These are phyloP conservation scores for Hymenoscyphus albidus DNA, from an alignment of 2,329 filamentous ascomycete genomes.

Conservation along the genomic window DNA sequence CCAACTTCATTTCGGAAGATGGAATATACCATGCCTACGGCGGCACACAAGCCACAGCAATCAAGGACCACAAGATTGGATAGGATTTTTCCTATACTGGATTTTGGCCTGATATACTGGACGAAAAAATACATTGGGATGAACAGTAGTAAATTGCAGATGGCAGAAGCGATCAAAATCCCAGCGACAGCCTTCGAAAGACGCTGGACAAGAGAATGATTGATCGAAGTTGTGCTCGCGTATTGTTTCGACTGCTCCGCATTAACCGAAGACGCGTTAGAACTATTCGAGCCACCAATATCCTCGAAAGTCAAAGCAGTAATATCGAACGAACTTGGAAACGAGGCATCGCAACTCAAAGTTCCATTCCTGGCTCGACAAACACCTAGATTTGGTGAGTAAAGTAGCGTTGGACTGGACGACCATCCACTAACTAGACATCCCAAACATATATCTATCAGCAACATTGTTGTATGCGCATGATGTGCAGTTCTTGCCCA, in stretches of 20 bases:
- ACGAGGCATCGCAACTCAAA: background rate
- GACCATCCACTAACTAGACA: constrained; percentile 6
- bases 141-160: background rate
- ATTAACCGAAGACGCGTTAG: background rate
- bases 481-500: constrained; percentile 6
- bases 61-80: background rate
- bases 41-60: background rate
- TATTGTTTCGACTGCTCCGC: background rate
- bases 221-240: background rate
- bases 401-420: background rate
- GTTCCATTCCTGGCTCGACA: background rate
- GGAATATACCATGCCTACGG: constrained; percentile 4
- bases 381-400: background rate
- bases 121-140: background rate
- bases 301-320: background rate
- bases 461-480: constrained; percentile 5
- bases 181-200: background rate
- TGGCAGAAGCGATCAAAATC: background rate
- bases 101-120: background rate
- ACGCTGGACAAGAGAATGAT: background rate
- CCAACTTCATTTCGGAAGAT: constrained; percentile 7
- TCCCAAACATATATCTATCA: constrained; percentile 10
- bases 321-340: background rate
- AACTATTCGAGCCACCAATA: background rate
- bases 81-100: background rate